phyloP scores from a whole-genome alignment of 2,329 filamentous ascomycete genomes.

The Metarhizium humberi region DNA sequence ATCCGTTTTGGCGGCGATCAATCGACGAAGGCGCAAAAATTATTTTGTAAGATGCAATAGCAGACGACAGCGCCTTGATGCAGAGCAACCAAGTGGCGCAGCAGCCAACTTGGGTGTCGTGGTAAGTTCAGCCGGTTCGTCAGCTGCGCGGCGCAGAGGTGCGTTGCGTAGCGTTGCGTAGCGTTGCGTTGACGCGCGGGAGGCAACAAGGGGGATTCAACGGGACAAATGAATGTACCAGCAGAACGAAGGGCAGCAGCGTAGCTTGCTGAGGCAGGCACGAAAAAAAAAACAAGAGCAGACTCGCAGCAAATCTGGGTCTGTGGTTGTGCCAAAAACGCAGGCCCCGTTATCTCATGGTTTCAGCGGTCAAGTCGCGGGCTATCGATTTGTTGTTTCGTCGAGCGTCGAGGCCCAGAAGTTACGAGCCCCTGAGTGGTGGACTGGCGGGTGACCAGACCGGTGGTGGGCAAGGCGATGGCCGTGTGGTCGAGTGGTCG shows the following conservation, averaged over 20 bases:
- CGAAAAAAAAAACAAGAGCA: slow-evolving; percentile 5
- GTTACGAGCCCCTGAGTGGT: slow-evolving; percentile 13
- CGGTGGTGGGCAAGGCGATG: too few relatives aligned
- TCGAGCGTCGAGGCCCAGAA: slow-evolving; percentile 14
- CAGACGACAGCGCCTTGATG: neutral
- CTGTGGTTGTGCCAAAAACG: slow-evolving; percentile 23
- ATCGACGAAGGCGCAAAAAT: neutral
- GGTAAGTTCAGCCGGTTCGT: slow-evolving; percentile 2
- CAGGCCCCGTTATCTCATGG: slow-evolving; percentile 33
- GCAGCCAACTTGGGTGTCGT: neutral
- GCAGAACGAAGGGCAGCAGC: neutral
- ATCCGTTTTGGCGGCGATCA: neutral
- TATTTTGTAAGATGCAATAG: neutral
- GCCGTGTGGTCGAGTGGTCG: too few relatives aligned
- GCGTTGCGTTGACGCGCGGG: slow-evolving; percentile 3
- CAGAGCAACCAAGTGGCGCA: slow-evolving; percentile 2
- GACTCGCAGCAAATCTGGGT: slow-evolving; percentile 9
- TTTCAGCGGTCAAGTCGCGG: slow-evolving; percentile 20
- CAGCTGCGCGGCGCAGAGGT: slow-evolving; percentile 4
- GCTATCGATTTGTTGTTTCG: slow-evolving; percentile 22
- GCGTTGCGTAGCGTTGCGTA: slow-evolving; percentile 4
- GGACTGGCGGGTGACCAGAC: slow-evolving; percentile 8
- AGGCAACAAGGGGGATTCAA: slow-evolving; percentile 1
- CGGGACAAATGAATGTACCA: neutral
- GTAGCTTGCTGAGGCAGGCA: neutral